phyloP scores from a whole-genome alignment of 345 rosid species.

The Ceriops zippeliana region DNA sequence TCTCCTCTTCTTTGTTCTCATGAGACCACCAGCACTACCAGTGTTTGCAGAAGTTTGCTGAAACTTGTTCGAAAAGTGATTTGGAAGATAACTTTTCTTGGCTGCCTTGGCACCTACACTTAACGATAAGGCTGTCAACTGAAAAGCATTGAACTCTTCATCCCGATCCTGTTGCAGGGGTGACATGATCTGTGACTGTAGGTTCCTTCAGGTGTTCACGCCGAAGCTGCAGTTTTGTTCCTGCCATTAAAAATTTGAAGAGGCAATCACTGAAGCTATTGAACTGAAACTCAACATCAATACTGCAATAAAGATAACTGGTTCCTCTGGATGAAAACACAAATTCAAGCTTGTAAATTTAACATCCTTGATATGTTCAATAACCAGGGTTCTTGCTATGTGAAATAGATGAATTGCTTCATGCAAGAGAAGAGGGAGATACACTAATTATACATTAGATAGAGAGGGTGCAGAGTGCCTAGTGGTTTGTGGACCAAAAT shows the following conservation, averaged over 20 bases:
- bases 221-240: not conserved
- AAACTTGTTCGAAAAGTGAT: not conserved
- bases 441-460: not conserved
- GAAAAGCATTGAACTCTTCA: not conserved
- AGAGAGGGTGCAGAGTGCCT: not conserved
- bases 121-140: constrained; percentile 15
- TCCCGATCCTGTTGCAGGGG: not conserved
- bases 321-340: not conserved
- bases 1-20: not conserved
- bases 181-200: not conserved
- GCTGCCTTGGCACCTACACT: constrained; percentile 5
- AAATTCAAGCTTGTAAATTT: not conserved
- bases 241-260: not conserved
- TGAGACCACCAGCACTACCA: not conserved
- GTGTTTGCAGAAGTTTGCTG: not conserved
- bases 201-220: not conserved
- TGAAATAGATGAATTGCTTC: too few relatives aligned
- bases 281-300: not conserved
- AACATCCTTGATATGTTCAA: too few relatives aligned
- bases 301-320: not conserved
- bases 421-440: too few relatives aligned
- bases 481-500: not conserved
- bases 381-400: too few relatives aligned
- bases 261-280: not conserved
- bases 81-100: not conserved